A percentile compares a stretch with the other conserved stretches of the same genome.
These are phyloP conservation scores for Rhododendron williamsianum DNA, from an alignment of 148 eudicot genomes.

Conservation along the genomic window DNA sequence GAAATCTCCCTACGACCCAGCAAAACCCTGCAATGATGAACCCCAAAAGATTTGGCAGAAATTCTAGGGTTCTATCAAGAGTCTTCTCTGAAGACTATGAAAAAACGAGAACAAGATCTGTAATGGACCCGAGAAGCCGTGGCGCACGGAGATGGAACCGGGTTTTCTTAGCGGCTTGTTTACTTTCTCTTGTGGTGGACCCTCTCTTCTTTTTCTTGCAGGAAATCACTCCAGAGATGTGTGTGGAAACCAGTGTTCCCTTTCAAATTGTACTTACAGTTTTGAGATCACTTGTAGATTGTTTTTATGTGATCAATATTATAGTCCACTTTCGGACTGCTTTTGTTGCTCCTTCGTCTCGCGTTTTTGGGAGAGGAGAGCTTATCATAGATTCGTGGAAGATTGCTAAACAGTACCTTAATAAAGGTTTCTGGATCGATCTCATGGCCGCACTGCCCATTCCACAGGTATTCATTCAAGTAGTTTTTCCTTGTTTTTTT, in stretches of 20 bases:
- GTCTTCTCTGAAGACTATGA: constrained; percentile 75
- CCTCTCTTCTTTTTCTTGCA: constrained; percentile 78
- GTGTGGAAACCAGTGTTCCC: constrained; percentile 41
- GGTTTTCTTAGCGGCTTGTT: constrained; percentile 45
- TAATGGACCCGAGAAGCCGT: constrained; percentile 57
- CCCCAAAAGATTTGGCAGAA: constrained; percentile 2
- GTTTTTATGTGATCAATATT: constrained; percentile 57
- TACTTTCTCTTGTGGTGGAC: constrained; percentile 60
- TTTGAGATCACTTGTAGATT: constrained; percentile 51
- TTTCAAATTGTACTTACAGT: constrained; percentile 47
- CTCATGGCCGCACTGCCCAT: constrained; percentile 69
- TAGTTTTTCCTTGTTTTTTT: not conserved
- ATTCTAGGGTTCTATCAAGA: constrained; percentile 47
- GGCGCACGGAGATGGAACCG: constrained; percentile 47
- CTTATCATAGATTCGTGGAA: constrained; percentile 56
- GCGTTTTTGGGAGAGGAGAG: constrained; percentile 81
- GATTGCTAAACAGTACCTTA: constrained; percentile 53
- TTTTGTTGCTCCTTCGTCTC: constrained; percentile 76
- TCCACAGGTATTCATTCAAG: constrained; percentile 56
- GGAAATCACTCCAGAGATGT: constrained; percentile 24
- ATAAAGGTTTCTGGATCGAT: constrained; percentile 53
- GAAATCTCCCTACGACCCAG: not conserved
- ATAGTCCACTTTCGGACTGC: constrained; percentile 71
- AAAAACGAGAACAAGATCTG: constrained; percentile 32
- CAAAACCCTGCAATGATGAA: not conserved